Evolutionary conservation across 106 monocot species (phyloP).

Genomic region (Gastrodia elata): DNA sequence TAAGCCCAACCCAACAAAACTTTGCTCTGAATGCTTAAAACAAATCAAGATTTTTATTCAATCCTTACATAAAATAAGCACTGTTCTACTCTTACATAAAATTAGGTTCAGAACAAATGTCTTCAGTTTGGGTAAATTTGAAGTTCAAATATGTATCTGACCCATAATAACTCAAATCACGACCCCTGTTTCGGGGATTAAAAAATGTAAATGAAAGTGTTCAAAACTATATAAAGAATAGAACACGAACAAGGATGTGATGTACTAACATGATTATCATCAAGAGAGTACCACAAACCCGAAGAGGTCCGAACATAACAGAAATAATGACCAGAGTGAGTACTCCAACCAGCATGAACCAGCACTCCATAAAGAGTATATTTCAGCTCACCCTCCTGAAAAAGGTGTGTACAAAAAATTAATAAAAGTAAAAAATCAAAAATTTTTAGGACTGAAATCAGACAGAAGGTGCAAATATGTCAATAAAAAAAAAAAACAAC

Average conservation of each 20-base stretch:
- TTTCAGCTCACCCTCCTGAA: conserved; percentile 42
- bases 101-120: too few relatives aligned
- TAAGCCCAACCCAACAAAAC: too few relatives aligned
- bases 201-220: not conserved
- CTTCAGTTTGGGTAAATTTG: too few relatives aligned
- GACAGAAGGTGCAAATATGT: conserved; percentile 7
- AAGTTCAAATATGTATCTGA: too few relatives aligned
- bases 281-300: conserved; percentile 69
- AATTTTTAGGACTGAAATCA: not conserved
- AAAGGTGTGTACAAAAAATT: not conserved
- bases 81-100: too few relatives aligned
- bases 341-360: conserved; percentile 66
- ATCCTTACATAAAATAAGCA: too few relatives aligned
- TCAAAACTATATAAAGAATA: not conserved
- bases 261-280: conserved; percentile 58
- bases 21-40: too few relatives aligned
- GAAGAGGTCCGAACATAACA: conserved; percentile 67
- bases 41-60: too few relatives aligned
- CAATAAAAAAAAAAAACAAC: conserved; percentile 16
- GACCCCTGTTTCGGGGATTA: too few relatives aligned
- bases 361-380: conserved; percentile 78
- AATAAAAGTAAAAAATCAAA: not conserved
- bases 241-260: not conserved
- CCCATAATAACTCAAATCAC: too few relatives aligned
- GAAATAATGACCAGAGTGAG: conserved; percentile 74